Evolutionary conservation across 2,329 filamentous ascomycete species (phyloP), one percentile per base, ranked within the genome.

Genomic region (Thelonectria blattea): DNA sequence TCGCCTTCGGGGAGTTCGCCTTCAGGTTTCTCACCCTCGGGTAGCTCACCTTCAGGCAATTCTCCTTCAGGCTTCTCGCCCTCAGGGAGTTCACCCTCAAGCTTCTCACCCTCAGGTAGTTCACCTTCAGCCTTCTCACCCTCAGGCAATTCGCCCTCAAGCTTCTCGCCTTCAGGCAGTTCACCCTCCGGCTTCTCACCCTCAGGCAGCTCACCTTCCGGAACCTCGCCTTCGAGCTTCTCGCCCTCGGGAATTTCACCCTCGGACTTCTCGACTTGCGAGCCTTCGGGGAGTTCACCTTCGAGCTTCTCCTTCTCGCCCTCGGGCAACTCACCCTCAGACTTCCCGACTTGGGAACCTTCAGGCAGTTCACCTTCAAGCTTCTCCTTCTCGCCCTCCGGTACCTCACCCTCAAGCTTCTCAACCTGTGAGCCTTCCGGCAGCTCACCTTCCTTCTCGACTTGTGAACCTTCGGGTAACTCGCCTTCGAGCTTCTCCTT

Each of bases 21-120:
- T 20, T 59, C 65, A 47, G 54, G 24, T 5, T 55, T 42, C 45
- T 56, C 56, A 27, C 55, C 56, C 22, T 39, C 53, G 8, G 42
- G 20, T 5, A 30, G 22, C 17, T 65, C 68, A 10, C 50, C 54
- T 12, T 66, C 55, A n/a, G 57, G 52, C 1, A 4, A 52, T 46
- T 65, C 63, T 30, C 63, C 76, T 11, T 76, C 77, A 4, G 76
- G 70, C n/a, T 77, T 72, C 42, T 78, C 79, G 72, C 74, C 76
- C 10, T 76, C 77, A 14, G 72, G 67, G 3, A 77, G 69, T 15
- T 77, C 72, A 32, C 74, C 76, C 15, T 76, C 76, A 34, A 45
- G 10, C 42, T 45, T n/a, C 10, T n/a, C n/a, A 18, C 42, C 42
- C n/a, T 45, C 42, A 10, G 42, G 42, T 8, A 22, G 7, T 10